Evolutionary conservation across 2,329 filamentous ascomycete species (phyloP).

Genomic region (Penicillium sp.): DNA sequence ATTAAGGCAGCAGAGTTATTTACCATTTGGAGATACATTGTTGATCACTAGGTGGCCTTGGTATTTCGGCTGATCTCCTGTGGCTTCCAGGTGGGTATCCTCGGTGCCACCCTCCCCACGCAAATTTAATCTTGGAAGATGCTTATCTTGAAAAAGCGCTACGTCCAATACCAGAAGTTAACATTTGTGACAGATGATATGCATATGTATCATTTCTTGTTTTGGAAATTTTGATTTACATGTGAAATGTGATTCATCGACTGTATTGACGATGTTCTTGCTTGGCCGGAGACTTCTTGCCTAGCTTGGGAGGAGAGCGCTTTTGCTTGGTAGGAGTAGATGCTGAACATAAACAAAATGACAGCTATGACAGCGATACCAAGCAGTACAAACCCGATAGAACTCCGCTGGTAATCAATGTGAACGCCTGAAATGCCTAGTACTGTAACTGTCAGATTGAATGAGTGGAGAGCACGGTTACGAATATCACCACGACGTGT

Average conservation of each 20-base stretch:
- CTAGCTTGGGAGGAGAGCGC: slow-evolving; percentile 31
- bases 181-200: neutral
- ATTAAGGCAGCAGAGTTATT: neutral
- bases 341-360: neutral
- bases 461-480: slow-evolving; percentile 2
- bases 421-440: neutral
- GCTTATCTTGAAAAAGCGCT: neutral
- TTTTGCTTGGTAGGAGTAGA: slow-evolving; percentile 27
- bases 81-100: neutral
- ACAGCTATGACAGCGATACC: neutral
- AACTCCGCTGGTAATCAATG: neutral
- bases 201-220: neutral
- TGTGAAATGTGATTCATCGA: neutral
- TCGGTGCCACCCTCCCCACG: neutral
- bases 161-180: neutral
- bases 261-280: slow-evolving; percentile 24
- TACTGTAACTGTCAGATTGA: neutral
- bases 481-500: slow-evolving; percentile 6
- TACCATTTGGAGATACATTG: neutral
- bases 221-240: neutral
- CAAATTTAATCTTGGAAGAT: neutral
- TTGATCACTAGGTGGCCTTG: neutral
- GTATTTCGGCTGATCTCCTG: neutral
- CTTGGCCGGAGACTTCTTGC: slow-evolving; percentile 29
- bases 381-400: neutral